Evolutionary conservation across 202 grass and related monocot species (phyloP), one percentile per base, ranked within the genome.

Genomic region (Zizania palustris): DNA sequence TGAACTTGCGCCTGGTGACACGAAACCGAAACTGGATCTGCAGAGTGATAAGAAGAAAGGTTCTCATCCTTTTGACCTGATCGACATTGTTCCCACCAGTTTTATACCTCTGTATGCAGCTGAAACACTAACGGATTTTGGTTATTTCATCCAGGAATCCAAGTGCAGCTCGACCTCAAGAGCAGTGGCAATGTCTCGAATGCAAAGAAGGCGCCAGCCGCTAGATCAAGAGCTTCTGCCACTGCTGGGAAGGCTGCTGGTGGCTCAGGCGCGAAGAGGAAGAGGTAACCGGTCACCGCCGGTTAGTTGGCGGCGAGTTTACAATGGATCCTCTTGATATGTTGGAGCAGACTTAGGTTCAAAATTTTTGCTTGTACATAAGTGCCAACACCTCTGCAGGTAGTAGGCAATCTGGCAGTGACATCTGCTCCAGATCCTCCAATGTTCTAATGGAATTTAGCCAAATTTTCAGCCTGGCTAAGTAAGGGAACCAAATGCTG

Each of bases 81-180:
- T 84, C 21, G 7, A 8, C 48, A 20, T 15, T 13, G 10, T 35
- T 74, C 36, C 55, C 18, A 3, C 7, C 14, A 2, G 9, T 12
- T 4, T 66, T 28, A 59, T 50, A 59, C 44, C 8, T 9, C 45
- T 55, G 3, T 73, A 22, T 60, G 15, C 1, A 2, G 3, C 1
- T 5, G 7, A 9, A 5, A 1, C 9, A 1, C 9, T 68, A 46
- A 67, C 38, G 60, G 15, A 79, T 42, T 20, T 74, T 39, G 14
- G 36, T 71, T 68, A 18, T 57, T 57, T 58, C 13, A 55, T 10
- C 38, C 76, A 96, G 96, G 92, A 81, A 93, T 99, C 58, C 92
- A 87, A 85, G 92, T 99, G 72, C 92, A 96, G 67, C 81, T 99
- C 3, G 85, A 99, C 59, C 82, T 99, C 66, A 96, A 99, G 81